These are phyloP conservation scores for Aureobasidium pullulans DNA, from an alignment of 2,329 filamentous ascomycete genomes.

Conservation along the genomic window DNA sequence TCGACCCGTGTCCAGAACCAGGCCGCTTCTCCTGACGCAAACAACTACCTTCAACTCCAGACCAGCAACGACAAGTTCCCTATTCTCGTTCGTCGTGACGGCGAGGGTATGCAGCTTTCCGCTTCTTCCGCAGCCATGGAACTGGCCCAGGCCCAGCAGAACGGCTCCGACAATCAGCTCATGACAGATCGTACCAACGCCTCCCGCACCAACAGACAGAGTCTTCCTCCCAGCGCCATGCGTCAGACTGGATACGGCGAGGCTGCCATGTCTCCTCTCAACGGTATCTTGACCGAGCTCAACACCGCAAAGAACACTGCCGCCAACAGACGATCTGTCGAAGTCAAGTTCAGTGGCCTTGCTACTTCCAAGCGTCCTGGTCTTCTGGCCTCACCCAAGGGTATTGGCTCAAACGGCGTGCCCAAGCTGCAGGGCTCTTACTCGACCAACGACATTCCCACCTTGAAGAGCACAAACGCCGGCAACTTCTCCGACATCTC, in stretches of 20 bases:
- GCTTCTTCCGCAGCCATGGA: conserved; percentile 75
- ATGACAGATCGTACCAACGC: conserved; percentile 56
- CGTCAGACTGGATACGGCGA: conserved; percentile 29
- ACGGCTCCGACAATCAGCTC: conserved; percentile 12
- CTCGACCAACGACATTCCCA: conserved; percentile 83
- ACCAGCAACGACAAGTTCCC: conserved; percentile 80
- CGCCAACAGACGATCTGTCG: conserved; percentile 41
- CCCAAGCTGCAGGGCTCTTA: conserved; percentile 80
- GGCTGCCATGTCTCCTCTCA: conserved; percentile 29
- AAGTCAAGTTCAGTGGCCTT: conserved; percentile 36
- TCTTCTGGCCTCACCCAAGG: conserved; percentile 53
- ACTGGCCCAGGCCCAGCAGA: conserved; percentile 46
- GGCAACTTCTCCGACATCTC: conserved; percentile 41
- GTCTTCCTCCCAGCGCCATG: conserved; percentile 29
- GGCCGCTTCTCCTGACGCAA: conserved; percentile 55
- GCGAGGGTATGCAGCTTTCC: conserved; percentile 59
- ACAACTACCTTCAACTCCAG: conserved; percentile 62
- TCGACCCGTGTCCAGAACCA: conserved; percentile 34
- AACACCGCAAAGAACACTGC: conserved; percentile 34
- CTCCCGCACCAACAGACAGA: conserved; percentile 36
- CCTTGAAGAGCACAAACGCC: conserved; percentile 57
- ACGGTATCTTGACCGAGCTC: conserved; percentile 31
- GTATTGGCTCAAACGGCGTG: conserved; percentile 48
- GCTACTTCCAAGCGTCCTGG: conserved; percentile 39
- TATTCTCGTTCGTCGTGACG: conserved; percentile 63